A percentile compares a stretch with the other conserved stretches of the same genome.
Evolutionary conservation across 805 yeast species (phyloP).

Genomic region (Starmera quercuum): DNA sequence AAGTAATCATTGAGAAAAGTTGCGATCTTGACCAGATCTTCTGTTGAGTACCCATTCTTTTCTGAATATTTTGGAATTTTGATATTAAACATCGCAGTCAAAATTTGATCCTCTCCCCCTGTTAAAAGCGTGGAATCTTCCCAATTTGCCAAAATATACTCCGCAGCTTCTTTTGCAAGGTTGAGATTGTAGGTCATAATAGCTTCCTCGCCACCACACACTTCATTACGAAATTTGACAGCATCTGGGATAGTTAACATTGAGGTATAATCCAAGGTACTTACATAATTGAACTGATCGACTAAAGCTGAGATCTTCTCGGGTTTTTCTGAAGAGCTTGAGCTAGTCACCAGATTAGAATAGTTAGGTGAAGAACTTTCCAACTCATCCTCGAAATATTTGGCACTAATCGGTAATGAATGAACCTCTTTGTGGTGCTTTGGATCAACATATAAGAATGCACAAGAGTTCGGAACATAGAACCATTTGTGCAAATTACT

Average conservation of each 20-base stretch:
- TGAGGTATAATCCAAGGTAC: conserved; percentile 41
- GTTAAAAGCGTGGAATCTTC: conserved; percentile 4
- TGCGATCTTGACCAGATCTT: background rate
- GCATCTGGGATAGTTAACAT: conserved; percentile 38
- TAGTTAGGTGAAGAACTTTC: no score
- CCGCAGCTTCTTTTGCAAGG: conserved; percentile 37
- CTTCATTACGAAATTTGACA: conserved; percentile 38
- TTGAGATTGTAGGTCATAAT: conserved; percentile 39
- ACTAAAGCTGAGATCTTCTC: conserved; percentile 1
- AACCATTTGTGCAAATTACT: conserved; percentile 68
- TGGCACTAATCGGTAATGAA: conserved; percentile 50
- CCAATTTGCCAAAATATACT: conserved; percentile 24
- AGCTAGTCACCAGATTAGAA: background rate
- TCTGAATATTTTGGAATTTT: conserved; percentile 2
- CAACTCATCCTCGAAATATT: conserved; percentile 7
- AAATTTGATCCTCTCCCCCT: conserved; percentile 1
- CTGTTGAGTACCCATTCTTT: background rate
- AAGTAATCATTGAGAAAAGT: conserved; percentile 3
- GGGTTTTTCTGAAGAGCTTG: background rate
- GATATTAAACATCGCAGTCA: conserved; percentile 9
- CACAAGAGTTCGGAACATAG: conserved; percentile 47
- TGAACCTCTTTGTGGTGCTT: conserved; percentile 41
- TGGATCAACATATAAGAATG: conserved; percentile 48
- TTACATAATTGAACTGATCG: conserved; percentile 40
- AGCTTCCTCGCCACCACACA: conserved; percentile 45